These are phyloP conservation scores for Irineochytrium annulatum DNA, from an alignment of 192 early-diverging fungal genomes.

Conservation along the genomic window DNA sequence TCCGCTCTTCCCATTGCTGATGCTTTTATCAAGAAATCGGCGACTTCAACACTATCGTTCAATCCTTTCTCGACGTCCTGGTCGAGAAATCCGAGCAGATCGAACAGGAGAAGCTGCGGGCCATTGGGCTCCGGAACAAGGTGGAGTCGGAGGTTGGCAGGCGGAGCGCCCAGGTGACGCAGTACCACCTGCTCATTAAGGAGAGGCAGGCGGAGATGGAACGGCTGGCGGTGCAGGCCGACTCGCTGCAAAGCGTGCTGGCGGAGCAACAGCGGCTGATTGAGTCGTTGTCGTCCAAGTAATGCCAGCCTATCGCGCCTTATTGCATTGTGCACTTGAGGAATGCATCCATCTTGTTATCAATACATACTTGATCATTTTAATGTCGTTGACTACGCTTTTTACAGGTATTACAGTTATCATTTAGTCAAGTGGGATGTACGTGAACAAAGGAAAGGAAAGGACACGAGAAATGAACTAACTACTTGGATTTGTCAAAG, in stretches of 20 bases:
- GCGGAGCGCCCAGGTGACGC: slow-evolving; percentile 6
- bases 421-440: too few relatives aligned
- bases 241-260: slow-evolving; percentile 35
- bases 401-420: too few relatives aligned
- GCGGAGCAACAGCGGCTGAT: slow-evolving; percentile 38
- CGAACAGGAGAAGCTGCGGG: slow-evolving; percentile 49
- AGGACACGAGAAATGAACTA: too few relatives aligned
- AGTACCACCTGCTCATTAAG: slow-evolving; percentile 29
- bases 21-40: slow-evolving; percentile 29
- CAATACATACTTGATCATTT: too few relatives aligned
- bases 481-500: too few relatives aligned
- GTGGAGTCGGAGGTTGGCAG: slow-evolving; percentile 38
- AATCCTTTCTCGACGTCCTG: slow-evolving; percentile 38
- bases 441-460: too few relatives aligned
- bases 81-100: slow-evolving; percentile 47
- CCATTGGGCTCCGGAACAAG: slow-evolving; percentile 46
- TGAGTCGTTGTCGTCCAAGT: slow-evolving; percentile 40
- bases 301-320: too few relatives aligned
- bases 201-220: slow-evolving; percentile 42
- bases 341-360: too few relatives aligned
- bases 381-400: too few relatives aligned
- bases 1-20: slow-evolving; percentile 5
- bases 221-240: slow-evolving; percentile 35
- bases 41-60: slow-evolving; percentile 42
- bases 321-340: too few relatives aligned